phyloP scores from a whole-genome alignment of 768 basidiomycete genomes.

The Rhodotorula kratochvilovae region DNA sequence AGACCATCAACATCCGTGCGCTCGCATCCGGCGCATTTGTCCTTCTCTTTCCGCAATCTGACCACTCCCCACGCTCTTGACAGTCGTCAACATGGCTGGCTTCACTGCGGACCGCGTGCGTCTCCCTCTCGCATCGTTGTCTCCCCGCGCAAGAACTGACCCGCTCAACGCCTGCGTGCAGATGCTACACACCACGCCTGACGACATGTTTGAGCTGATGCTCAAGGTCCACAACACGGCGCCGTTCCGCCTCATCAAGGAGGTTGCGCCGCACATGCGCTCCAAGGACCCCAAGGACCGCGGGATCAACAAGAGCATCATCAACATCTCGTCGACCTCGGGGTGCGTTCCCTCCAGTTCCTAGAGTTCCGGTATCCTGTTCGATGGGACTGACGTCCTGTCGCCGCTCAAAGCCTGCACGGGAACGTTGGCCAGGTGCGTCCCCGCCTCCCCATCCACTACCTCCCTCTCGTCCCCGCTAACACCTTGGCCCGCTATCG shows the following conservation, averaged over 20 bases:
- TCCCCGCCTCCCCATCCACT: conserved; percentile 1
- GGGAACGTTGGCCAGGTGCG: conserved; percentile 70
- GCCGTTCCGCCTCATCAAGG: conserved; percentile 76
- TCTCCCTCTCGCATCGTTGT: not conserved
- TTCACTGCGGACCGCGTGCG: conserved; percentile 10
- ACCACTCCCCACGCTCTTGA: no score
- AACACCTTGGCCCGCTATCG: not conserved
- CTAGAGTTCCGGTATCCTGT: no score
- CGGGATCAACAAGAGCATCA: conserved; percentile 62
- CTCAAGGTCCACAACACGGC: conserved; percentile 78
- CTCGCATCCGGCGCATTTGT: not conserved
- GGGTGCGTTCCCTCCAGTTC: not conserved
- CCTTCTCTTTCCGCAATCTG: conserved; percentile 49
- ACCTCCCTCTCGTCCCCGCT: conserved; percentile 58
- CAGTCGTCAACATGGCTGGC: not conserved
- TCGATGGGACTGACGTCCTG: not conserved
- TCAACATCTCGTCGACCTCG: conserved; percentile 70
- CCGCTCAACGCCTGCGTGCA: conserved; percentile 57
- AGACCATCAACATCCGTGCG: conserved; percentile 64
- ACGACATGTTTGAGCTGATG: conserved; percentile 75
- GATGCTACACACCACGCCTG: conserved; percentile 67
- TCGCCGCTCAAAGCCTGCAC: conserved; percentile 55
- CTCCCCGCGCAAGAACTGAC: no score
- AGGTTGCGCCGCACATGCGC: conserved; percentile 79
- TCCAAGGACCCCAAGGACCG: conserved; percentile 59